These are phyloP conservation scores for Candida ascalaphidarum DNA, from an alignment of 805 yeast species.

Conservation along the genomic window DNA sequence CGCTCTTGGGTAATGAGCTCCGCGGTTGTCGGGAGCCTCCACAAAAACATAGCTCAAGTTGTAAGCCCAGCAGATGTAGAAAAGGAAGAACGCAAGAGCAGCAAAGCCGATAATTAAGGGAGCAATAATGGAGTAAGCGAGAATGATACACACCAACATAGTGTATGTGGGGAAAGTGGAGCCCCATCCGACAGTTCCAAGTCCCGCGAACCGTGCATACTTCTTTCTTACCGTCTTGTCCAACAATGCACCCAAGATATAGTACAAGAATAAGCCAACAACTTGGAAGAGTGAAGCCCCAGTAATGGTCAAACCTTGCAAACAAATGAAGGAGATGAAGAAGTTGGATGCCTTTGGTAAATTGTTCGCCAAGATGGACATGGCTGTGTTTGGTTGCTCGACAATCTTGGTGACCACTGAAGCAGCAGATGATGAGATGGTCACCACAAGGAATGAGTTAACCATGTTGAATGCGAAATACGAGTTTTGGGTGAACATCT, in stretches of 20 bases:
- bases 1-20: conserved; percentile 81
- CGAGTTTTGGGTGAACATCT: conserved; percentile 56
- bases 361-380: conserved; percentile 53
- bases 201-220: conserved; percentile 46
- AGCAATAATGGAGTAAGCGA: conserved; percentile 65
- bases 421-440: conserved; percentile 64
- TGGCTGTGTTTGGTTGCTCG: conserved; percentile 48
- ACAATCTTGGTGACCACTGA: conserved; percentile 57
- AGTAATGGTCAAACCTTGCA: conserved; percentile 61
- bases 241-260: conserved; percentile 45
- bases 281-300: conserved; percentile 62
- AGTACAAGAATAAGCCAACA: conserved; percentile 48
- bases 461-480: conserved; percentile 65
- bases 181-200: conserved; percentile 60
- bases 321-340: conserved; percentile 55
- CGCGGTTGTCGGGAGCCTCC: conserved; percentile 68
- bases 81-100: conserved; percentile 55
- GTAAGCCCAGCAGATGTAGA: conserved; percentile 74
- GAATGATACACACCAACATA: conserved; percentile 58
- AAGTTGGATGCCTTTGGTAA: conserved; percentile 71
- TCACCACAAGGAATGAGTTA: conserved; percentile 64
- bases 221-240: conserved; percentile 65
- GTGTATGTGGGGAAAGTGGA: conserved; percentile 71
- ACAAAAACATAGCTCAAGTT: conserved; percentile 63
- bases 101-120: conserved; percentile 79